Percentiles rank a stretch among this genome's conserved stretches.
Conservation (phyloP, 768 basidiomycete genomes). For the Trametes sanguinea region DNA sequence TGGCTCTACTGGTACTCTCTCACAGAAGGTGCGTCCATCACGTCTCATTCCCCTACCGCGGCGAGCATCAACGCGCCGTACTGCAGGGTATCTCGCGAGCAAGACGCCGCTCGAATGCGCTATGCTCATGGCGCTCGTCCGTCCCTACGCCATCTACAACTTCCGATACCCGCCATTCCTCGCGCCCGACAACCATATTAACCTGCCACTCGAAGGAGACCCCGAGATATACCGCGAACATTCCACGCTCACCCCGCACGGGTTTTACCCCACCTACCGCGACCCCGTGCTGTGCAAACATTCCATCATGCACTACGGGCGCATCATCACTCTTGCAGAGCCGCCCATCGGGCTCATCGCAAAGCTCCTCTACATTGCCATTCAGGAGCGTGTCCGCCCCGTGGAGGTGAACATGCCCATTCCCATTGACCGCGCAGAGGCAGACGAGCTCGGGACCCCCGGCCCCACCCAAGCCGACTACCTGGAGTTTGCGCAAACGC, state of each 20-base stretch:
- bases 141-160: constrained; percentile 46
- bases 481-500: constrained; percentile 48
- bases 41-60: neutral
- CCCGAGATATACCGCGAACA: constrained; percentile 19
- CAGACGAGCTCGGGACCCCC: constrained; percentile 27
- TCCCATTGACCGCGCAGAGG: constrained; percentile 34
- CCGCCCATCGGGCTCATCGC: constrained; percentile 60
- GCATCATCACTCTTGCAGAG: constrained; percentile 26
- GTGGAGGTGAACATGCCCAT: constrained; percentile 23
- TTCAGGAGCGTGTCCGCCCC: constrained; percentile 49
- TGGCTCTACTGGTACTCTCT: constrained; percentile 67
- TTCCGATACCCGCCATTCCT: constrained; percentile 55
- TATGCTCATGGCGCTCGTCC: constrained; percentile 35
- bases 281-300: constrained; percentile 19
- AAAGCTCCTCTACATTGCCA: constrained; percentile 62
- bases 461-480: constrained; percentile 60
- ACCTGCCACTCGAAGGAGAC: constrained; percentile 45
- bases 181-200: constrained; percentile 63
- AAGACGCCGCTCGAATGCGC: constrained; percentile 29
- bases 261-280: constrained; percentile 51
- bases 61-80: neutral
- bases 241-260: constrained; percentile 40
- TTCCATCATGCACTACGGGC: constrained; percentile 25
- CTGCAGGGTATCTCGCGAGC: constrained; percentile 20
- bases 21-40: constrained; percentile 44